Conservation (phyloP, 2,329 filamentous ascomycete genomes). For the Aphanocladium album region DNA sequence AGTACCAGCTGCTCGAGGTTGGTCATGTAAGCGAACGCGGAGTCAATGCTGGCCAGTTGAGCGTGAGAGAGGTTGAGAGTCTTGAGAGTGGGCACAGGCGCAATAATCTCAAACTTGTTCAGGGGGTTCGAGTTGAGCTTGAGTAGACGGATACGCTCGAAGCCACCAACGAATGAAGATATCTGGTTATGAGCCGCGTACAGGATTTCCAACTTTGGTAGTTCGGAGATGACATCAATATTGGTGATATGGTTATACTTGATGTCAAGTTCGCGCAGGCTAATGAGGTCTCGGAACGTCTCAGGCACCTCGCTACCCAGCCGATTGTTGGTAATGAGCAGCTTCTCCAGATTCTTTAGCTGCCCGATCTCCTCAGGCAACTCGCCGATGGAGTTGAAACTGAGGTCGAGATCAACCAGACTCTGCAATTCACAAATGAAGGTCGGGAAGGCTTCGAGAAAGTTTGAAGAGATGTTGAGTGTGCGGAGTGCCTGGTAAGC, state of each 20-base stretch:
- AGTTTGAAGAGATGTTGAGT: conserved; percentile 91
- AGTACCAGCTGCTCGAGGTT: conserved; percentile 83
- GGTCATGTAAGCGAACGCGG: conserved; percentile 79
- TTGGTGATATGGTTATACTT: conserved; percentile 87
- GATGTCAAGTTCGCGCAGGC: conserved; percentile 84
- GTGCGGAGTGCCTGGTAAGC: conserved; percentile 74
- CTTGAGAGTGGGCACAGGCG: conserved; percentile 74
- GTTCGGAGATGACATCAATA: conserved; percentile 78
- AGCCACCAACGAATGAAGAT: conserved; percentile 84
- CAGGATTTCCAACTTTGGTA: conserved; percentile 83
- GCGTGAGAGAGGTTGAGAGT: conserved; percentile 85
- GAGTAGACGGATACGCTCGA: conserved; percentile 75
- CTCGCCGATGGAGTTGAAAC: conserved; percentile 83
- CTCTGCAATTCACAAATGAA: conserved; percentile 79
- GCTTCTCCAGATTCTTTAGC: conserved; percentile 73
- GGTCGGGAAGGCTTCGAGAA: conserved; percentile 75
- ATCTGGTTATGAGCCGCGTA: conserved; percentile 90
- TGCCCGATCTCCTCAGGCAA: conserved; percentile 75
- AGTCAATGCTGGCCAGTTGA: conserved; percentile 85
- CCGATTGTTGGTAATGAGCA: conserved; percentile 95
- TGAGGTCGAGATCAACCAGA: conserved; percentile 88
- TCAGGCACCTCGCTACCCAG: conserved; percentile 69
- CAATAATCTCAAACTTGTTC: conserved; percentile 82
- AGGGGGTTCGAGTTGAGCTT: conserved; percentile 93
- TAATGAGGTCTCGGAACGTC: conserved; percentile 67